These are phyloP conservation scores for Talaromyces trachyspermus DNA, from an alignment of 495 filamentous ascomycete genomes.

Conservation along the genomic window DNA sequence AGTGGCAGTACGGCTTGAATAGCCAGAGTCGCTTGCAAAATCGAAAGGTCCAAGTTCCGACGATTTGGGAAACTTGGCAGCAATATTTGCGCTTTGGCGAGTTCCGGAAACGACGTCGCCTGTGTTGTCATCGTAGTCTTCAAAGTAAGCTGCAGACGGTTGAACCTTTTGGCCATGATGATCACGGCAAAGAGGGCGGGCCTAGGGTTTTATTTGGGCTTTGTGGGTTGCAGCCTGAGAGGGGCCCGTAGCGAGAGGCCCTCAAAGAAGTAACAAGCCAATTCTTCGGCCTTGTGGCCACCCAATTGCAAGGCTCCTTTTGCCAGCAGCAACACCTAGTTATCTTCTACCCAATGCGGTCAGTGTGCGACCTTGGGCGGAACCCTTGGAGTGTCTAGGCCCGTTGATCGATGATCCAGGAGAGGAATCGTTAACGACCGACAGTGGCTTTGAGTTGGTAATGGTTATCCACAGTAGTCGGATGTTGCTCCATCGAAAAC, in stretches of 20 bases:
- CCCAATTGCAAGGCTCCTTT: not conserved
- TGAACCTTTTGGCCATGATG: constrained; percentile 33
- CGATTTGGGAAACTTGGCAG: constrained; percentile 47
- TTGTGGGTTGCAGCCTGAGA: not conserved
- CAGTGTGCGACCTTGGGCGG: constrained; percentile 4
- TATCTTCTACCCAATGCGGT: constrained; percentile 8
- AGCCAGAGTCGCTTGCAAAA: constrained; percentile 54
- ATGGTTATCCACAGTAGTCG: constrained; percentile 7
- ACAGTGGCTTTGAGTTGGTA: constrained; percentile 6
- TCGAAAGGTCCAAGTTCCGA: constrained; percentile 33
- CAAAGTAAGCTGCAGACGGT: constrained; percentile 39
- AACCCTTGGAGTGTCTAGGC: constrained; percentile 3
- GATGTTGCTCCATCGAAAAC: constrained; percentile 9
- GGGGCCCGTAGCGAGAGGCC: too few species aligned
- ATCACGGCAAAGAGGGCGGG: constrained; percentile 7
- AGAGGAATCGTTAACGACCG: constrained; percentile 9
- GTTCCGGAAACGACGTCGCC: constrained; percentile 40
- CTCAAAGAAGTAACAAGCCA: not conserved
- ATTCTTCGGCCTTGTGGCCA: constrained; percentile 1
- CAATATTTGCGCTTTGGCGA: constrained; percentile 44
- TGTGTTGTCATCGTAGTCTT: constrained; percentile 51
- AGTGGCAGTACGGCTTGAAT: constrained; percentile 56
- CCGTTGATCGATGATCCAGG: constrained; percentile 1
- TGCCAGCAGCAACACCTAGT: not conserved
- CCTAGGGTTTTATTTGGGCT: constrained; percentile 6